Percentiles rank a stretch among this genome's conserved stretches.
These are phyloP conservation scores for Aspergillus ruber DNA, from an alignment of 2,329 filamentous ascomycete species.

Conservation along the genomic window DNA sequence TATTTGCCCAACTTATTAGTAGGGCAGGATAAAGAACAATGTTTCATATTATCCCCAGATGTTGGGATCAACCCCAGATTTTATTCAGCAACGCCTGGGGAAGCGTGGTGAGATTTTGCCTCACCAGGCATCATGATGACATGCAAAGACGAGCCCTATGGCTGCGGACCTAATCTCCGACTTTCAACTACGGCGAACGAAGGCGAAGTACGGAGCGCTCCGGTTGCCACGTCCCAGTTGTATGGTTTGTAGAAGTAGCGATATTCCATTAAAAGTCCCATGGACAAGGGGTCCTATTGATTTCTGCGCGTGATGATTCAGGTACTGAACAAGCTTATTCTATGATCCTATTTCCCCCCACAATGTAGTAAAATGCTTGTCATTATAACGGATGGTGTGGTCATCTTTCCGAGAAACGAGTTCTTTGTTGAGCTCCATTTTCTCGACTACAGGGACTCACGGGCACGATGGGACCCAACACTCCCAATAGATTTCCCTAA, in stretches of 20 bases:
- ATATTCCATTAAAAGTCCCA: too few relatives aligned
- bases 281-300: too few relatives aligned
- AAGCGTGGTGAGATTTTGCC: background rate
- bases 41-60: background rate
- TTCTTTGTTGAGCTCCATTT: background rate
- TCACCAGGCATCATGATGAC: slow-evolving; percentile 6
- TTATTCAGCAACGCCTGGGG: slow-evolving; percentile 1
- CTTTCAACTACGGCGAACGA: background rate
- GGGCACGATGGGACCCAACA: background rate
- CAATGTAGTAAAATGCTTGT: too few relatives aligned
- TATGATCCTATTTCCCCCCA: background rate
- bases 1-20: background rate
- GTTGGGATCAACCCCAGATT: background rate
- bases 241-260: background rate
- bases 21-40: background rate
- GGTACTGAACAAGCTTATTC: background rate
- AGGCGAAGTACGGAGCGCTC: too few relatives aligned
- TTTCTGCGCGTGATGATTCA: too few relatives aligned
- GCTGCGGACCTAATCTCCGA: background rate
- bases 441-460: background rate
- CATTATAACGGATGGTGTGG: too few relatives aligned
- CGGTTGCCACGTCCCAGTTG: too few relatives aligned
- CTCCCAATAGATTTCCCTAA: background rate
- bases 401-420: background rate
- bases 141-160: background rate